Evolutionary conservation across 2,329 filamentous ascomycete genomes (phyloP), one percentile per base, ranked within the genome.

Genomic region (Venturia pyrina): DNA sequence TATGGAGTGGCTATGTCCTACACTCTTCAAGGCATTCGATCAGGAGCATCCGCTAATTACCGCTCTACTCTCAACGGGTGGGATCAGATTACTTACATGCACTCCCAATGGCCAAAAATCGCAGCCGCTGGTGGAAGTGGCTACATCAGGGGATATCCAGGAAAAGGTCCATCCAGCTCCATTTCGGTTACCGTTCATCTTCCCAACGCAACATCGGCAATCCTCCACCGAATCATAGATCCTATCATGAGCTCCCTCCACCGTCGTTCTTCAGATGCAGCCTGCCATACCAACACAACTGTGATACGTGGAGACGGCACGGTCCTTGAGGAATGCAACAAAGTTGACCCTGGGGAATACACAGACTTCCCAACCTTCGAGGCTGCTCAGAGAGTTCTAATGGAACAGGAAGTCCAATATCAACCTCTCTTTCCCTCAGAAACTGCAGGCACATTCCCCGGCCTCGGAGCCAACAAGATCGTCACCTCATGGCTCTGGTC

Each of bases 61-160:
- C 24, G 34, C 57, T 61, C 60, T 17, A 62, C 40, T n/a, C 24
- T 63, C 32, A 43, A 15, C 34, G 64, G 64, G 1, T 66, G 64
- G 60, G 41, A 64, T 10, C 34, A 66, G 21, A 44, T 66, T 53
- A 60, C 59, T 13, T 48, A 48, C 19, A 37, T 66, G 34, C 64
- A 66, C 43, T 34, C 34, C 19, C 53, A 66, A 50, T 66, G 64
- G 64, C 53, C 64, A 15, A 50, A 46, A 34, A 41, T 66, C 19
- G 64, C 64, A 17, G 57, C 40, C 11, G 65, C 48, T 34, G 65
- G 65, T 40, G 65, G 34, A 28, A 40, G 61, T 7, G 65, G 61
- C 24, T 66, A 66, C 24, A 53, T 66, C 24, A 65, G 11, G 10
- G 60, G 60, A 17, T 66, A 65, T 32, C 65, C 61, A n/a, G 60